Conservation (phyloP, 768 basidiomycete species). For the Aureoboletus auriporus region DNA sequence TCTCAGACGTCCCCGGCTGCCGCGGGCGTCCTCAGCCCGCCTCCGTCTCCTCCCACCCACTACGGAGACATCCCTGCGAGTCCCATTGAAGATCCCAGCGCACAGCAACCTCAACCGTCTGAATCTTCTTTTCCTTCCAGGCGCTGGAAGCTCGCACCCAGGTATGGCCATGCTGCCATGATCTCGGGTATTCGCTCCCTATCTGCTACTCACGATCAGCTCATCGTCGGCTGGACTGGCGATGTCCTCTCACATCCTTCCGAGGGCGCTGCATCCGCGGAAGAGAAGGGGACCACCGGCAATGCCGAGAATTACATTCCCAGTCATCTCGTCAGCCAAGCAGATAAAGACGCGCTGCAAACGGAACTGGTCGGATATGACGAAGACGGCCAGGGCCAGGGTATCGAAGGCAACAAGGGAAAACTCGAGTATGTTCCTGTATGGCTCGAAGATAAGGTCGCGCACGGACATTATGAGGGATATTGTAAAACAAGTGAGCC, state of each 20-base stretch:
- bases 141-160: constrained; percentile 71
- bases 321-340: constrained; percentile 46
- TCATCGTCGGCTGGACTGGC: constrained; percentile 93
- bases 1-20: constrained; percentile 28
- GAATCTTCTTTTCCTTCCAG: constrained; percentile 12
- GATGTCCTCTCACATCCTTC: constrained; percentile 60
- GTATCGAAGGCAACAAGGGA: constrained; percentile 39
- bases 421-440: constrained; percentile 82
- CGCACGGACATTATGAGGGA: constrained; percentile 93
- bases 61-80: constrained; percentile 44
- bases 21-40: constrained; percentile 63
- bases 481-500: constrained; percentile 95
- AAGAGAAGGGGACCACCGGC: constrained; percentile 11
- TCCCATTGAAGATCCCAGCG: constrained; percentile 16
- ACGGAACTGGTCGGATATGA: constrained; percentile 57
- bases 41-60: constrained; percentile 69
- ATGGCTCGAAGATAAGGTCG: constrained; percentile 85
- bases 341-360: constrained; percentile 66
- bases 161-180: constrained; percentile 94
- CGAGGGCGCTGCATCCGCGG: constrained; percentile 26
- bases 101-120: constrained; percentile 1
- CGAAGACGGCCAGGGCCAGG: constrained; percentile 40
- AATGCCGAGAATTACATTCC: constrained; percentile 39
- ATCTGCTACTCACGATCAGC: constrained; percentile 78
- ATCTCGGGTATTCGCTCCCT: constrained; percentile 89